Conservation (phyloP, 2,329 filamentous ascomycete species). For the Nemania sp. region DNA sequence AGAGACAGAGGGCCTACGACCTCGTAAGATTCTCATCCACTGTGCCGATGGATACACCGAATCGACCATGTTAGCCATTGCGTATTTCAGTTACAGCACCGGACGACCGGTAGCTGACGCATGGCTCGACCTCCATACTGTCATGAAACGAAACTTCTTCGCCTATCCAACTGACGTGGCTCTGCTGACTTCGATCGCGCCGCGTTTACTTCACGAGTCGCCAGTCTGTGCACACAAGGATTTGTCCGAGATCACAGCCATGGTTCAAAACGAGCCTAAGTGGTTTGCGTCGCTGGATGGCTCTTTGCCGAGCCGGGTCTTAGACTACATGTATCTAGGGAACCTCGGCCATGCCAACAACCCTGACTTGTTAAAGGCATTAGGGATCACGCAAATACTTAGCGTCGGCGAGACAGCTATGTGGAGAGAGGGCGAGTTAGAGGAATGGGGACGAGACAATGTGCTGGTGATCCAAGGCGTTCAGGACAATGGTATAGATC, state of each 20-base stretch:
- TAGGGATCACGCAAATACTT: slow-evolving; percentile 89
- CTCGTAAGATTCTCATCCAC: slow-evolving; percentile 85
- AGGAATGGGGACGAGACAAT: slow-evolving; percentile 81
- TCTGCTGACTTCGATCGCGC: slow-evolving; percentile 80
- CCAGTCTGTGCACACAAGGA: slow-evolving; percentile 65
- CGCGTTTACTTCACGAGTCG: slow-evolving; percentile 78
- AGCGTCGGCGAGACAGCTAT: slow-evolving; percentile 91
- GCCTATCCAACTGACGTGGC: slow-evolving; percentile 92
- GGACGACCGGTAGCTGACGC: slow-evolving; percentile 83
- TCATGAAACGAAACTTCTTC: slow-evolving; percentile 91
- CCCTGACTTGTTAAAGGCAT: slow-evolving; percentile 78
- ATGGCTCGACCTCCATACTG: slow-evolving; percentile 86
- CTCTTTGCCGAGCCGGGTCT: slow-evolving; percentile 86
- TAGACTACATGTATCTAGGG: slow-evolving; percentile 96
- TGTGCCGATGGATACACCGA: slow-evolving; percentile 98
- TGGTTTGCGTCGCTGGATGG: slow-evolving; percentile 91
- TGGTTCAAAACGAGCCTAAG: slow-evolving; percentile 72
- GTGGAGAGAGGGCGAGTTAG: slow-evolving; percentile 79
- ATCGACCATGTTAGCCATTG: slow-evolving; percentile 86
- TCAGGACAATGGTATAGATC: slow-evolving; percentile 97
- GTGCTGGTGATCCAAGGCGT: slow-evolving; percentile 85
- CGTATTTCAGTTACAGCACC: slow-evolving; percentile 94
- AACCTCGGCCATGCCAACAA: slow-evolving; percentile 96
- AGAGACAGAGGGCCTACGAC: slow-evolving; percentile 53
- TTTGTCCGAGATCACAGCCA: slow-evolving; percentile 63